phyloP scores from a whole-genome alignment of 805 yeast genomes.

The Myxozyma neotropica region DNA sequence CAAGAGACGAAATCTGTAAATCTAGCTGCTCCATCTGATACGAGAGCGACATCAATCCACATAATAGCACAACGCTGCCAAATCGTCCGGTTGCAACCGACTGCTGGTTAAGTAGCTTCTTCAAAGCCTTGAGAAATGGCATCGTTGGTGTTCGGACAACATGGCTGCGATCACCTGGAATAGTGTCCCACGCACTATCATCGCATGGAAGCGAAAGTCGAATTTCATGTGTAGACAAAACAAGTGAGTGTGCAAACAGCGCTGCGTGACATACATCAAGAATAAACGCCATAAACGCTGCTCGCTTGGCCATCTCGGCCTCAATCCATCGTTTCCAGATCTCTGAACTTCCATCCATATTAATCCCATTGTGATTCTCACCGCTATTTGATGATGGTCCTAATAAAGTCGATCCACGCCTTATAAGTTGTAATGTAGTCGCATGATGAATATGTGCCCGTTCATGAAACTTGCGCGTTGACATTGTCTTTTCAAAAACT shows the following conservation, averaged over 20 bases:
- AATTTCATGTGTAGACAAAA: slow-evolving; percentile 61
- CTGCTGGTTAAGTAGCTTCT: slow-evolving; percentile 57
- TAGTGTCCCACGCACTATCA: slow-evolving; percentile 58
- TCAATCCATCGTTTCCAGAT: slow-evolving; percentile 74
- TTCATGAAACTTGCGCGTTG: slow-evolving; percentile 72
- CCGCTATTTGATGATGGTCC: neutral
- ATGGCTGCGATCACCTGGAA: slow-evolving; percentile 36
- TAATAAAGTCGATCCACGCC: slow-evolving; percentile 48
- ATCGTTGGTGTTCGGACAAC: slow-evolving; percentile 35
- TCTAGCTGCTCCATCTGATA: slow-evolving; percentile 75
- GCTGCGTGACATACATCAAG: slow-evolving; percentile 78
- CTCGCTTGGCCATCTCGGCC: slow-evolving; percentile 73
- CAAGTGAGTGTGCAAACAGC: slow-evolving; percentile 71
- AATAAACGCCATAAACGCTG: slow-evolving; percentile 79
- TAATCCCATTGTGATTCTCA: neutral
- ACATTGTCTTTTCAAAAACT: slow-evolving; percentile 73
- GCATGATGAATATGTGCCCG: slow-evolving; percentile 86
- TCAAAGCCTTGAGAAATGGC: slow-evolving; percentile 60
- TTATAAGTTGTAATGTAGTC: slow-evolving; percentile 67
- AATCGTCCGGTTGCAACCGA: slow-evolving; percentile 56
- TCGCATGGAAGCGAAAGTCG: slow-evolving; percentile 65
- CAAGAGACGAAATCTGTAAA: slow-evolving; percentile 56
- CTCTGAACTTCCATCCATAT: slow-evolving; percentile 36
- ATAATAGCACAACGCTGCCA: slow-evolving; percentile 66
- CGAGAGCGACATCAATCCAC: slow-evolving; percentile 68